Evolutionary conservation across 495 filamentous ascomycete genomes (phyloP), one percentile per base, ranked within the genome.

Genomic region (Physcia stellaris): DNA sequence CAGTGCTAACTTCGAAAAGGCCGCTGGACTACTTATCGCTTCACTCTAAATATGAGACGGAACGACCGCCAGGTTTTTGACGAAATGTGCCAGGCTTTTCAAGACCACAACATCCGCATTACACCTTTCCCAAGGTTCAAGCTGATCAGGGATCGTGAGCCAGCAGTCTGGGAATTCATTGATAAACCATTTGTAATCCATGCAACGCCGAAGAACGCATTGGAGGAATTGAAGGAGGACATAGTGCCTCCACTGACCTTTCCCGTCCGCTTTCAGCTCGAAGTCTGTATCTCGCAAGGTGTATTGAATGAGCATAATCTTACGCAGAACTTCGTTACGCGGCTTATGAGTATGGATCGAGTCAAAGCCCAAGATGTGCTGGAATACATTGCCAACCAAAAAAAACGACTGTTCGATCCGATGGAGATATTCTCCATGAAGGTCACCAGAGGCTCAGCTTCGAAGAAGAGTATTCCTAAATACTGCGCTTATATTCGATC

Each of bases 221-320:
- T 32, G 53, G 39, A 38, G 42, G 22, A 64, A 52, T 32, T 47
- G 51, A 16, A 60, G 37, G 37, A 66, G 49, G 43, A 55, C 35
- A 42, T 49, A 4, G 10, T 43, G 54, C 32, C 29, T 30, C 29
- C 26, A 17, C 63, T 98, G 3, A 62, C 75, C 0, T 95, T 86
- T 33, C 53, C 73, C 1, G 73, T 88, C 2, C 74, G 83, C 6
- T 96, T 96, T 50, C 88, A 94, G 56, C 70, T 98, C 0, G 87
- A 96, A 56, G 87, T 84, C 0, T 95, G 88, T 52, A 67, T 96
- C 6, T 93, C 86, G 0, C 69, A 82, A 16, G 75, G 77, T 1
- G 61, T 70, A n/a, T 59, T 98, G n/a, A 79, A 77, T 36, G 86
- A 93, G 55, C 71, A 79, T 52, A 82, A 75, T 35, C 68, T 94